Conservation (phyloP, 2,329 filamentous ascomycete species). For the Chrysoporthe deuterocubensis region DNA sequence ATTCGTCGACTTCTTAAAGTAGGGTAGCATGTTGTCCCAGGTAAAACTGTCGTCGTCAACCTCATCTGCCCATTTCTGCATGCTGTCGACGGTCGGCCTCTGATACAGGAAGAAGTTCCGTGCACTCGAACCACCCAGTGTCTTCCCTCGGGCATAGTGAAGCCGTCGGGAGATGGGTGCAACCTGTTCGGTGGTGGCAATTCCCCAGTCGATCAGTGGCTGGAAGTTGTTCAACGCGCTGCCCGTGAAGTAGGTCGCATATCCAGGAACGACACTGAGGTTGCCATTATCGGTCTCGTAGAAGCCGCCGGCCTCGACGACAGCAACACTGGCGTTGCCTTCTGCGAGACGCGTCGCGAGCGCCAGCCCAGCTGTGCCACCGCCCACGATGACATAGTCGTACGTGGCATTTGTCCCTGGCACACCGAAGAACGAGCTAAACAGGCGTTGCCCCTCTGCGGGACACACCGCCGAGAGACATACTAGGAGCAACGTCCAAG, state of each 20-base stretch:
- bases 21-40: constrained; percentile 21
- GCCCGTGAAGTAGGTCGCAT: constrained; percentile 20
- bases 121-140: constrained; percentile 22
- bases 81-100: constrained; percentile 15
- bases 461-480: not conserved
- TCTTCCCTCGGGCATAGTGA: constrained; percentile 25
- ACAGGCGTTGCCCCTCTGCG: constrained; percentile 2
- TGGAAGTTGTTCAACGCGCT: constrained; percentile 14
- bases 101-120: constrained; percentile 24
- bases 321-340: constrained; percentile 23
- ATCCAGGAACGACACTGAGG: constrained; percentile 22
- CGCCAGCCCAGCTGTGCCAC: constrained; percentile 22
- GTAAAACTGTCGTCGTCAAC: constrained; percentile 23
- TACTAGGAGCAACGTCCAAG: not conserved
- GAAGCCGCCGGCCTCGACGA: constrained; percentile 28
- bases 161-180: constrained; percentile 18
- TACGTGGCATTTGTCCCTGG: constrained; percentile 23
- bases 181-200: constrained; percentile 8
- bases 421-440: constrained; percentile 21
- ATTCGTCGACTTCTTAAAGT: constrained; percentile 21
- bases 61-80: constrained; percentile 19
- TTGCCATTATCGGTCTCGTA: constrained; percentile 26
- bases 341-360: constrained; percentile 21
- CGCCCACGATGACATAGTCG: constrained; percentile 26
- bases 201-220: constrained; percentile 26